Conservation (phyloP, 1,284 basidiomycete genomes). For the Butyriboletus appendiculatus region DNA sequence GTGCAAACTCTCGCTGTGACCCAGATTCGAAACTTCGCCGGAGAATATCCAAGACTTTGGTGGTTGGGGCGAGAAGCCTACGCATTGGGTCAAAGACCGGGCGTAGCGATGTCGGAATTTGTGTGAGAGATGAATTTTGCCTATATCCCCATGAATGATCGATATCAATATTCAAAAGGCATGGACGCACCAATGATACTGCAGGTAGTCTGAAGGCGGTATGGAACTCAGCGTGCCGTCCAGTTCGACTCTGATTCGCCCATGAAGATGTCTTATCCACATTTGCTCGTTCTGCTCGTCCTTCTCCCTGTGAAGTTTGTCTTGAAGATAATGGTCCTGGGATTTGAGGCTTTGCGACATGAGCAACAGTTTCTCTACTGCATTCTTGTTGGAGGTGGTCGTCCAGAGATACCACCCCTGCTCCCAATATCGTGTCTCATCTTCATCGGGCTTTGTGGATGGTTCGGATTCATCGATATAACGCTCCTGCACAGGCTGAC, state of each 20-base stretch:
- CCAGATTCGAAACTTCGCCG: constrained; percentile 51
- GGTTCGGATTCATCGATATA: constrained; percentile 38
- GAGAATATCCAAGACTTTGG: constrained; percentile 48
- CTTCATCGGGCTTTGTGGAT: constrained; percentile 27
- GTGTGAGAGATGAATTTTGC: constrained; percentile 32
- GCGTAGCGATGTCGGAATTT: constrained; percentile 37
- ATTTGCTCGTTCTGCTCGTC: constrained; percentile 18
- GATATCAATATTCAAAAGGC: neutral
- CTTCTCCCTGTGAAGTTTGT: constrained; percentile 16
- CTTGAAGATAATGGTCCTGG: constrained; percentile 42
- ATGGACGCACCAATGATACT: constrained; percentile 26
- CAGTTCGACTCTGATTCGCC: constrained; percentile 28
- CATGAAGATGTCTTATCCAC: constrained; percentile 26
- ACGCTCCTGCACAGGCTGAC: constrained; percentile 43
- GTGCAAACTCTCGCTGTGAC: constrained; percentile 50
- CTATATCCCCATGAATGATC: constrained; percentile 20
- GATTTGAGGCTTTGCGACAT: constrained; percentile 58
- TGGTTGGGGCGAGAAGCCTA: constrained; percentile 50
- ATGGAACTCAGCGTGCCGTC: constrained; percentile 30
- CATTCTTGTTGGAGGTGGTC: constrained; percentile 51
- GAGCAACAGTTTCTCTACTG: constrained; percentile 54
- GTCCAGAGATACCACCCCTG: constrained; percentile 77
- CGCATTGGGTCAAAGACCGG: constrained; percentile 48
- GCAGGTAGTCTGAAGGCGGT: constrained; percentile 21
- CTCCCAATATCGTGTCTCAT: constrained; percentile 59